Evolutionary conservation across 495 filamentous ascomycete genomes (phyloP).

Genomic region (Hypoxylon subgilvum): DNA sequence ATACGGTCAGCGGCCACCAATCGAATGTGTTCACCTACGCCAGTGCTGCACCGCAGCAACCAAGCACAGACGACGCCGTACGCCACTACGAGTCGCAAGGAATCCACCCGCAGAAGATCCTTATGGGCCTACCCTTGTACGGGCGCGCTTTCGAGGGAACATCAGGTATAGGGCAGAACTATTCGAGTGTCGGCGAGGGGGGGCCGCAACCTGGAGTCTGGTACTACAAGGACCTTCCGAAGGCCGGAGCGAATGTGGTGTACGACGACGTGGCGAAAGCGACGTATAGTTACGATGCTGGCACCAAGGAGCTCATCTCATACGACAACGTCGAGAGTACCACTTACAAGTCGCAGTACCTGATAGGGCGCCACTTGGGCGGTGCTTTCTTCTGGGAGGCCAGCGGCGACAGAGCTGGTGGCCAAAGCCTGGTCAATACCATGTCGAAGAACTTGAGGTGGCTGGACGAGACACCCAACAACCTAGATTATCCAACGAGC

Average conservation of each 20-base stretch:
- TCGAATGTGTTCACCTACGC: conserved; percentile 70
- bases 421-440: conserved; percentile 67
- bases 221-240: conserved; percentile 72
- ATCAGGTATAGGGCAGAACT: conserved; percentile 70
- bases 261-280: conserved; percentile 62
- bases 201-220: conserved; percentile 78
- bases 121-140: conserved; percentile 85
- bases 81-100: conserved; percentile 69
- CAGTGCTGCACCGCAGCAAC: conserved; percentile 66
- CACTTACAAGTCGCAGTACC: conserved; percentile 67
- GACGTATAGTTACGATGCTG: conserved; percentile 72
- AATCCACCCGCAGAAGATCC: conserved; percentile 70
- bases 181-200: conserved; percentile 68
- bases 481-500: conserved; percentile 68
- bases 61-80: conserved; percentile 70
- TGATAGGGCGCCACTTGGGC: conserved; percentile 67
- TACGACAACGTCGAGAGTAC: conserved; percentile 74
- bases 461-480: conserved; percentile 67
- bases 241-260: conserved; percentile 52
- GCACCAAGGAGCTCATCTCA: conserved; percentile 66
- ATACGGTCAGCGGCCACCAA: conserved; percentile 70
- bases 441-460: conserved; percentile 58
- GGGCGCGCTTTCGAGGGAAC: conserved; percentile 80
- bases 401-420: conserved; percentile 69
- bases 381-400: conserved; percentile 94